Evolutionary conservation across 2,329 filamentous ascomycete genomes (phyloP).

Genomic region (Leptoxyphium fumago): DNA sequence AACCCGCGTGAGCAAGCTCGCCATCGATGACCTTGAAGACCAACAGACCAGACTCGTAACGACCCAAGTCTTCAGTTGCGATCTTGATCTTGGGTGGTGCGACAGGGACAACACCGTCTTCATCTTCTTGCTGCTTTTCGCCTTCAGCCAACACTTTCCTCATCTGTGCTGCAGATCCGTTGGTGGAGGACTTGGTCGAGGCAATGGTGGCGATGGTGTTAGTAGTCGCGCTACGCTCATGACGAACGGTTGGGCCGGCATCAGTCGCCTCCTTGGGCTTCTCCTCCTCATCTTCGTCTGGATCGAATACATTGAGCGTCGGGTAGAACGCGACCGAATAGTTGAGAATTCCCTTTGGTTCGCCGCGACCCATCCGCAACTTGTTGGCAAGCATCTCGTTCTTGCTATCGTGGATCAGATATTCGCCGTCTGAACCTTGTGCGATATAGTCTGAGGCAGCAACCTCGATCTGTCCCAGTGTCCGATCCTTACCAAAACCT

Average conservation of each 20-base stretch:
- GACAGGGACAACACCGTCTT: conserved; percentile 28
- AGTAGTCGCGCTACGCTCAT: conserved; percentile 15
- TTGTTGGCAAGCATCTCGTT: conserved; percentile 43
- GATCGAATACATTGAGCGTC: conserved; percentile 72
- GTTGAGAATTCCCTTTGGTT: conserved; percentile 63
- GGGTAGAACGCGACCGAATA: conserved; percentile 87
- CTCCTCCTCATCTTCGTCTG: conserved; percentile 63
- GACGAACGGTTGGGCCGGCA: conserved; percentile 1
- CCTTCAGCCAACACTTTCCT: conserved; percentile 32
- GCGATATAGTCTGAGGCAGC: conserved; percentile 62
- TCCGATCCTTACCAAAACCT: conserved; percentile 78
- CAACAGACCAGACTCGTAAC: conserved; percentile 80
- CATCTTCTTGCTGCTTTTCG: conserved; percentile 31
- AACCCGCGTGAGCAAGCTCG: conserved; percentile 61
- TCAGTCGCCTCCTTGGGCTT: conserved; percentile 20
- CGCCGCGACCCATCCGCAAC: conserved; percentile 60
- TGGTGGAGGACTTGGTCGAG: conserved; percentile 8
- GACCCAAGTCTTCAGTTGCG: conserved; percentile 61
- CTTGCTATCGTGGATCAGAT: conserved; percentile 64
- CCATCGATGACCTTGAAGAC: conserved; percentile 91
- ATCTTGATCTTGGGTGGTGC: conserved; percentile 64
- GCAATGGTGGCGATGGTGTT: conserved; percentile 29
- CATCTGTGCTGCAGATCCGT: conserved; percentile 23
- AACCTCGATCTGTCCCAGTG: conserved; percentile 68
- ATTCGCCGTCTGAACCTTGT: conserved; percentile 69